phyloP scores from a whole-genome alignment of 768 basidiomycete species.

The Multifurca ochricompacta region DNA sequence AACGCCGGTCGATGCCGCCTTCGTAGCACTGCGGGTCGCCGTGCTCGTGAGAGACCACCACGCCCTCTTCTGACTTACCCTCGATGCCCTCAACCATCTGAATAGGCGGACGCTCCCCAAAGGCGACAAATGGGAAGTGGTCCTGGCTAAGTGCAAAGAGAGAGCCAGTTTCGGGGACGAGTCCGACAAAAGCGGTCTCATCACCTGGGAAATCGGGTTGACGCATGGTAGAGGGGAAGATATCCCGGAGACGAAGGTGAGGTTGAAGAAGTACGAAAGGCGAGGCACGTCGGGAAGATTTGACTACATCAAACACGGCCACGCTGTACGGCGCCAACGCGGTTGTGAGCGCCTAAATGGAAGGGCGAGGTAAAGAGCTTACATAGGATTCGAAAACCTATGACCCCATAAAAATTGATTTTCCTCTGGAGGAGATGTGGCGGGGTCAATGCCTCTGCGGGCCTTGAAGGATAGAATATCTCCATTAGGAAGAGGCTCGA shows the following conservation, averaged over 20 bases:
- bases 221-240: constrained; percentile 42
- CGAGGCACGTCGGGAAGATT: constrained; percentile 37
- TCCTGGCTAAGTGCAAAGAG: constrained; percentile 82
- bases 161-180: constrained; percentile 61
- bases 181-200: constrained; percentile 73
- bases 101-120: constrained; percentile 39
- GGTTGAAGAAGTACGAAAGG: constrained; percentile 88
- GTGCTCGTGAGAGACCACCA: not conserved
- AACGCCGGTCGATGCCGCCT: constrained; percentile 40
- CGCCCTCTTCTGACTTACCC: constrained; percentile 21
- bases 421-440: constrained; percentile 28
- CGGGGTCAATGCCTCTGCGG: constrained; percentile 24
- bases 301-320: constrained; percentile 71
- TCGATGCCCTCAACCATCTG: constrained; percentile 27
- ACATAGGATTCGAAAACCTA: constrained; percentile 63
- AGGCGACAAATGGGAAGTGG: constrained; percentile 75
- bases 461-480: constrained; percentile 69
- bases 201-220: constrained; percentile 42
- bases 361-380: constrained; percentile 23
- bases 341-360: not conserved
- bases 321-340: constrained; percentile 41
- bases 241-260: constrained; percentile 61
- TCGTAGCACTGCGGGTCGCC: constrained; percentile 26
- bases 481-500: constrained; percentile 75
- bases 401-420: constrained; percentile 50